A percentile compares a stretch with the other conserved stretches of the same genome.
Evolutionary conservation across 1,139 yeast genomes (phyloP).

Genomic region (Kodamaea derodonti): DNA sequence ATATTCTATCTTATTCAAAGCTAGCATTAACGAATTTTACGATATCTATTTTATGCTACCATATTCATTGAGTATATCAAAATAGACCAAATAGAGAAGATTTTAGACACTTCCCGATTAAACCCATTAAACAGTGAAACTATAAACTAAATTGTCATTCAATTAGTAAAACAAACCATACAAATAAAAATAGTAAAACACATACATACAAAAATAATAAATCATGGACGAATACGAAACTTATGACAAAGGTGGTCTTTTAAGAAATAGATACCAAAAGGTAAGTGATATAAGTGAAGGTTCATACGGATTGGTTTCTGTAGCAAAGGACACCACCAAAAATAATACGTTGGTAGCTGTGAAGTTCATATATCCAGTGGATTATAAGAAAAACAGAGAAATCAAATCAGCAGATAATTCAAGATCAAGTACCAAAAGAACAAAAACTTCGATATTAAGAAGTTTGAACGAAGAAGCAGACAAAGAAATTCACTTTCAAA

Average conservation of each 20-base stretch:
- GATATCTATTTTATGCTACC: too few species aligned
- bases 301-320: constrained; percentile 86
- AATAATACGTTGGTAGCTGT: constrained; percentile 68
- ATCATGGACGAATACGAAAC: constrained; percentile 44
- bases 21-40: too few species aligned
- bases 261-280: constrained; percentile 62
- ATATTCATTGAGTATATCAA: too few species aligned
- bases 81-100: too few species aligned
- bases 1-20: too few species aligned
- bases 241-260: constrained; percentile 61
- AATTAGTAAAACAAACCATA: too few species aligned
- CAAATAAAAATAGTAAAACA: too few species aligned
- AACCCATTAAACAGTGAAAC: too few species aligned
- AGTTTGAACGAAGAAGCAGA: constrained; percentile 60
- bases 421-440: constrained; percentile 22
- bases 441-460: constrained; percentile 26
- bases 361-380: constrained; percentile 65
- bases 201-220: too few species aligned
- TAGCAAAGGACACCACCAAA: constrained; percentile 64
- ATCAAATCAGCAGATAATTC: constrained; percentile 5
- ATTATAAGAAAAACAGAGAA: constrained; percentile 23
- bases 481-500: constrained; percentile 75
- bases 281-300: constrained; percentile 86
- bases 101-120: too few species aligned
- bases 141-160: too few species aligned